Percentiles rank a stretch among this genome's conserved stretches.
Evolutionary conservation across 768 basidiomycete genomes (phyloP).

Genomic region (Macrolepiota fuliginosa): DNA sequence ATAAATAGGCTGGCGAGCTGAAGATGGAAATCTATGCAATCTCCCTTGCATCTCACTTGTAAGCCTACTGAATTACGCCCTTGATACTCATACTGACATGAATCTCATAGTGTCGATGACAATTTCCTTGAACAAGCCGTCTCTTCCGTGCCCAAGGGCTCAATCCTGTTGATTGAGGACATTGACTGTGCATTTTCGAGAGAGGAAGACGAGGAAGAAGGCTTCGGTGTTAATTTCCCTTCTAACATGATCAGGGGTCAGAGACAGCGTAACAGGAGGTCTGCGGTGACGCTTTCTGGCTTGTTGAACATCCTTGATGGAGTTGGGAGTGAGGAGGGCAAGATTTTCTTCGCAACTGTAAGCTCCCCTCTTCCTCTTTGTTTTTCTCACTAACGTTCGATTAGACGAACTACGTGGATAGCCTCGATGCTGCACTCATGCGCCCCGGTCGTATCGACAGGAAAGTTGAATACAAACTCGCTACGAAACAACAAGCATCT

Average conservation of each 20-base stretch:
- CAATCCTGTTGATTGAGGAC: constrained; percentile 58
- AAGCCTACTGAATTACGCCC: constrained; percentile 13
- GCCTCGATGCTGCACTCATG: constrained; percentile 52
- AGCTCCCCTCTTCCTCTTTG: constrained; percentile 14
- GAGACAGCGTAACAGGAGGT: constrained; percentile 17
- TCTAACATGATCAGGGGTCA: background rate
- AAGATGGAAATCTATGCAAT: constrained; percentile 81
- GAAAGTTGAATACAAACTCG: constrained; percentile 48
- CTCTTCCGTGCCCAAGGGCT: constrained; percentile 45
- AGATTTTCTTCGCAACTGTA: constrained; percentile 59
- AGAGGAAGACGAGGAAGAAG: constrained; percentile 34
- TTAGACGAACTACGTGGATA: constrained; percentile 55
- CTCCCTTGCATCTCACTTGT: constrained; percentile 49
- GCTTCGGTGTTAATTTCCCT: background rate
- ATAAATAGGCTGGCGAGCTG: constrained; percentile 53
- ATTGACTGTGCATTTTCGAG: constrained; percentile 60
- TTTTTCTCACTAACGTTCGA: background rate
- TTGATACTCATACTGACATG: constrained; percentile 7
- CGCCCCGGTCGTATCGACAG: constrained; percentile 58
- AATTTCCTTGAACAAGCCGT: constrained; percentile 43
- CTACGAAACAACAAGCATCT: constrained; percentile 43
- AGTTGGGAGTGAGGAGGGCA: constrained; percentile 59
- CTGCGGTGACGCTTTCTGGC: constrained; percentile 49
- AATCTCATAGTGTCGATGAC: constrained; percentile 43
- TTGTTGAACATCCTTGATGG: constrained; percentile 60